Evolutionary conservation across 139 green algal species (phyloP).

Genomic region (Tetradesmus obliquus): DNA sequence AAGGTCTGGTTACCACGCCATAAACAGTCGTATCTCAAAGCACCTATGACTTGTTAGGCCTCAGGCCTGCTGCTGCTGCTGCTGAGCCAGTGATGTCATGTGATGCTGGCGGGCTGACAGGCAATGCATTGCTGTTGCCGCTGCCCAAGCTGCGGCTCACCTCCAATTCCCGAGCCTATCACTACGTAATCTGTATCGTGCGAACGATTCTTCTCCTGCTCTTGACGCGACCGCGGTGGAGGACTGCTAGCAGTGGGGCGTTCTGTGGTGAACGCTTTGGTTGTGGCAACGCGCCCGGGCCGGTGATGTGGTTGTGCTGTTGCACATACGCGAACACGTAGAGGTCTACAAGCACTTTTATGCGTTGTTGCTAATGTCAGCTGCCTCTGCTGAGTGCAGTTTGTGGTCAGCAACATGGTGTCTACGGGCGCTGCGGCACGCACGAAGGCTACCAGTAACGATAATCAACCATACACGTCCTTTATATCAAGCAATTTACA

Average conservation of each 20-base stretch:
- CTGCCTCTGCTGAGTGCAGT: not conserved
- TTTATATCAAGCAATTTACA: not conserved
- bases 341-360: not conserved
- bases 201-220: slow-evolving; percentile 29
- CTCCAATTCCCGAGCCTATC: slow-evolving; percentile 78
- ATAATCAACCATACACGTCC: too few relatives aligned
- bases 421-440: not conserved
- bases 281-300: not conserved
- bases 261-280: slow-evolving; percentile 4
- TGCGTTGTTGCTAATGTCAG: not conserved
- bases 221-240: not conserved
- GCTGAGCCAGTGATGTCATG: not conserved
- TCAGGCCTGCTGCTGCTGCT: too few relatives aligned
- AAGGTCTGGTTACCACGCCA: too few relatives aligned
- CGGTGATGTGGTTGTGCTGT: not conserved
- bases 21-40: too few relatives aligned
- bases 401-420: slow-evolving; percentile 1
- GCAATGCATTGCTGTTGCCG: not conserved
- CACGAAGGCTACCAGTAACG: not conserved
- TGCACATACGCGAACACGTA: not conserved
- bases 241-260: not conserved
- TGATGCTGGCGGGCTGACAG: not conserved
- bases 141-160: slow-evolving; percentile 36
- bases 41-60: too few relatives aligned
- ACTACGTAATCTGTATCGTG: slow-evolving; percentile 77